phyloP scores from a whole-genome alignment of 2,329 filamentous ascomycete species.

The Penicillium expansum region DNA sequence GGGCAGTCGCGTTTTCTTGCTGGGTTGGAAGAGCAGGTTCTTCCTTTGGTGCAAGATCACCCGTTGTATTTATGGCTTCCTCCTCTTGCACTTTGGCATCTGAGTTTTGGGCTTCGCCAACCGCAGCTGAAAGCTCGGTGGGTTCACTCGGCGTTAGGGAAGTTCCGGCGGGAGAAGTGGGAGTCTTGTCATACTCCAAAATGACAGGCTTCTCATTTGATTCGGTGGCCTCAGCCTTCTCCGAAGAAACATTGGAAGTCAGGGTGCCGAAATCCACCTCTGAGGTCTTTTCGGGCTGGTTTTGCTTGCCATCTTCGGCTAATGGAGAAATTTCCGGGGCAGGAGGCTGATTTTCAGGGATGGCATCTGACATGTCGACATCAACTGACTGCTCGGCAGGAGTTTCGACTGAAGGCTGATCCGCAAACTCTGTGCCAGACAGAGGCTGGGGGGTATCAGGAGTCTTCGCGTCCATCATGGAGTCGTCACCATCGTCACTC shows the following conservation, averaged over 20 bases:
- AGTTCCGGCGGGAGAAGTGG: not conserved
- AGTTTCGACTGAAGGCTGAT: conserved; percentile 16
- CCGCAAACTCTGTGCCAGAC: conserved; percentile 21
- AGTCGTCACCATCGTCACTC: conserved; percentile 53
- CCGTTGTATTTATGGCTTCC: not conserved
- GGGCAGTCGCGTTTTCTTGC: not conserved
- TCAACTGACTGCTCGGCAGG: conserved; percentile 18
- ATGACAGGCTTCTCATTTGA: not conserved
- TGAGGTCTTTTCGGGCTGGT: not conserved
- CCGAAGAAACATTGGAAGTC: conserved; percentile 4
- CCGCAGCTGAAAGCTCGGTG: not conserved
- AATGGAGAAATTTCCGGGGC: conserved; percentile 5
- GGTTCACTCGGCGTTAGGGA: not conserved
- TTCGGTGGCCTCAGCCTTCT: conserved; percentile 1
- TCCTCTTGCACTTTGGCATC: not conserved
- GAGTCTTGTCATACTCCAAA: not conserved
- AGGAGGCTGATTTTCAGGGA: conserved; percentile 10
- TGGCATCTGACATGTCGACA: conserved; percentile 21
- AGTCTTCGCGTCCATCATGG: conserved; percentile 46
- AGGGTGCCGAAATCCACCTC: conserved; percentile 17
- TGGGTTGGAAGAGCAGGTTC: conserved; percentile 1
- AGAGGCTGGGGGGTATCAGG: conserved; percentile 38
- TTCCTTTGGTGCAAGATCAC: conserved; percentile 1
- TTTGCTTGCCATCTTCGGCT: conserved; percentile 1
- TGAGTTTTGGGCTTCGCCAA: conserved; percentile 5